Evolutionary conservation across 2,329 filamentous ascomycete genomes (phyloP).

Genomic region (Botrytis elliptica): DNA sequence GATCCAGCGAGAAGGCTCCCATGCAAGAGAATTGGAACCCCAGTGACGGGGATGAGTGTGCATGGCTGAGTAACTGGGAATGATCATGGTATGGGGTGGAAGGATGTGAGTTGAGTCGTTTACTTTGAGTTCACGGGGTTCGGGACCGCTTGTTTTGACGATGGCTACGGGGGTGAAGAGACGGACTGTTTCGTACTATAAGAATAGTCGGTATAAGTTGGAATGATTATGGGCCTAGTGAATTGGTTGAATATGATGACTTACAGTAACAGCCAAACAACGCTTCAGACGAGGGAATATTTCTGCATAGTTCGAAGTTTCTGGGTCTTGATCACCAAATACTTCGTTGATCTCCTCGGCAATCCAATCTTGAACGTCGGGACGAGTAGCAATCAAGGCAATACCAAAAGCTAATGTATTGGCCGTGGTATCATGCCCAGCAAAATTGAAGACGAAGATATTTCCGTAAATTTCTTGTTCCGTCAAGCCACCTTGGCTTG

Average conservation of each 20-base stretch:
- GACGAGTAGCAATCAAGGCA: background rate
- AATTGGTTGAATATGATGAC: background rate
- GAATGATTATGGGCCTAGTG: background rate
- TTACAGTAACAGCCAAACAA: conserved; percentile 12
- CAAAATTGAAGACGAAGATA: conserved; percentile 19
- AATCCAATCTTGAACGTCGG: conserved; percentile 17
- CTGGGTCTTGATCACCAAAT: conserved; percentile 6
- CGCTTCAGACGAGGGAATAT: conserved; percentile 8
- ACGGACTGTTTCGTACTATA: conserved; percentile 14
- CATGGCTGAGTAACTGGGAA: conserved; percentile 14
- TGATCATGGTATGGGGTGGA: conserved; percentile 2
- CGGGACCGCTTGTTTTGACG: background rate
- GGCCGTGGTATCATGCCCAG: conserved; percentile 12
- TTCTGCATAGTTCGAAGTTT: conserved; percentile 1
- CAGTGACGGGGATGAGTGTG: conserved; percentile 12
- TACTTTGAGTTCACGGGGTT: background rate
- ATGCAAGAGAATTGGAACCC: conserved; percentile 7
- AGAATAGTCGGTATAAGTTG: background rate
- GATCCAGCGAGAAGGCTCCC: conserved; percentile 14
- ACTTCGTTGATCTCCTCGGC: conserved; percentile 1
- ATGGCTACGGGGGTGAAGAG: conserved; percentile 14
- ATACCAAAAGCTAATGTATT: conserved; percentile 8
- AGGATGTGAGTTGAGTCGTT: background rate
- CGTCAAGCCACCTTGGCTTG: conserved; percentile 8
- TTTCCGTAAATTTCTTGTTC: conserved; percentile 20